These are phyloP conservation scores for Periconia sp. DNA, from an alignment of 2,329 filamentous ascomycete species.

Conservation along the genomic window DNA sequence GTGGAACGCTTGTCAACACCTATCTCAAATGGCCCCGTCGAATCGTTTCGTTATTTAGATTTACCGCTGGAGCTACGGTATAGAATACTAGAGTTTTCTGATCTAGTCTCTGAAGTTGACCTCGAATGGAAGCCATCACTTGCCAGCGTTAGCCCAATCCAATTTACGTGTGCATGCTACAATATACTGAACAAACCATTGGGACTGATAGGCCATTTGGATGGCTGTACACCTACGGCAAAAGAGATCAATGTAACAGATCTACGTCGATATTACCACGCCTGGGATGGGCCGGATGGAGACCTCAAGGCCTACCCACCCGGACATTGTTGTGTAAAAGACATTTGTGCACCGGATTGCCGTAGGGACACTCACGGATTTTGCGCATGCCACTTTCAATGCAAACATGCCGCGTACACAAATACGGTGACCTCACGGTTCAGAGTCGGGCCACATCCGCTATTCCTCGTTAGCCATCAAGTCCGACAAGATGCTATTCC, in stretches of 20 bases:
- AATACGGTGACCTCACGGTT: neutral
- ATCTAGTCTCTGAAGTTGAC: slow-evolving; percentile 2
- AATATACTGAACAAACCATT: no score
- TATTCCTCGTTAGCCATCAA: slow-evolving; percentile 11
- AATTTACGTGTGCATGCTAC: no score
- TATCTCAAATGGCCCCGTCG: no score
- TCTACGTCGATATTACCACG: no score
- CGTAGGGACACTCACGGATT: neutral
- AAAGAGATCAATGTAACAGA: no score
- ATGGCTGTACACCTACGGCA: no score
- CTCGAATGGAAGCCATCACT: slow-evolving; percentile 10
- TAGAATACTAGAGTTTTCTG: slow-evolving; percentile 7
- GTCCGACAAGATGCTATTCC: slow-evolving; percentile 6
- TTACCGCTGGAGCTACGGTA: slow-evolving; percentile 6
- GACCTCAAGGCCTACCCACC: no score
- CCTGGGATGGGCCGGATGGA: no score
- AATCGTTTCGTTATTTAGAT: slow-evolving; percentile 9
- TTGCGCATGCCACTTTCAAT: slow-evolving; percentile 7
- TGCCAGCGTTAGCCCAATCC: neutral
- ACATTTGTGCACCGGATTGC: no score
- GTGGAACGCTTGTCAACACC: neutral
- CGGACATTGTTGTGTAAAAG: no score
- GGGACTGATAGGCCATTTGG: no score
- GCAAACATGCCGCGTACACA: slow-evolving; percentile 1
- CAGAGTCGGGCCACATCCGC: neutral